Evolutionary conservation across 768 basidiomycete species (phyloP).

Genomic region (Macrolepiota albuminosa): DNA sequence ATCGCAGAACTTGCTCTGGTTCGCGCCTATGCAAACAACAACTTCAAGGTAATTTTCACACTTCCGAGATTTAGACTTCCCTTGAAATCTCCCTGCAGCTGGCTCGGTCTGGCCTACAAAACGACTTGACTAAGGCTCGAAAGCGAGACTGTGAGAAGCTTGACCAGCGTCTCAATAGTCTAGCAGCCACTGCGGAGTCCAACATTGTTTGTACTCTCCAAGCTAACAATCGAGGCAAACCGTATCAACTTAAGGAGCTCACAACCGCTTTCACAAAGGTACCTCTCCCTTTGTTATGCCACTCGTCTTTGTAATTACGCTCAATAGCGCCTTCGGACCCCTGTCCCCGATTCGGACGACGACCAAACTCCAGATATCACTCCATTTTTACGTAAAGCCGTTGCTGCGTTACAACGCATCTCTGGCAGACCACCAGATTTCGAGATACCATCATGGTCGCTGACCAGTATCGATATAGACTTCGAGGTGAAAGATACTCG

Average conservation of each 20-base stretch:
- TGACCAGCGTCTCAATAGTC: conserved; percentile 1
- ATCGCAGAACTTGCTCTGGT: conserved; percentile 2
- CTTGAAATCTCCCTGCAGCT: conserved; percentile 1
- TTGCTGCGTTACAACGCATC: conserved; percentile 9
- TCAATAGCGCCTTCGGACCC: conserved; percentile 7
- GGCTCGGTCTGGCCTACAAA: conserved; percentile 7
- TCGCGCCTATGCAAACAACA: conserved; percentile 5
- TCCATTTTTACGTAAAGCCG: conserved; percentile 12
- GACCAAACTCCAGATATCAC: conserved; percentile 6
- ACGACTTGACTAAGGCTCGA: conserved; percentile 9
- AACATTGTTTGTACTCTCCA: conserved; percentile 8
- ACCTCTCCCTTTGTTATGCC: not conserved
- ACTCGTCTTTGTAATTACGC: not conserved
- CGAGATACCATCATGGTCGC: conserved; percentile 19
- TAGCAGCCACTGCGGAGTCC: conserved; percentile 1
- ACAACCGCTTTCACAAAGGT: conserved; percentile 16
- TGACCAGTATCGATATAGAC: conserved; percentile 22
- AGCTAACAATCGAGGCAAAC: conserved; percentile 4
- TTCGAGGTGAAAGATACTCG: conserved; percentile 15
- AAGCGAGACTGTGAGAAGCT: conserved; percentile 8
- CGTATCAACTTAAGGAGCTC: conserved; percentile 13
- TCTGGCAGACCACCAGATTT: conserved; percentile 11
- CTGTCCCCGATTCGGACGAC: not conserved
- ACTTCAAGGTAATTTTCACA: conserved; percentile 8
- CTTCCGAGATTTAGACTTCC: not conserved